phyloP scores from a whole-genome alignment of 331 rosid genomes.

The Arachis monticola region DNA sequence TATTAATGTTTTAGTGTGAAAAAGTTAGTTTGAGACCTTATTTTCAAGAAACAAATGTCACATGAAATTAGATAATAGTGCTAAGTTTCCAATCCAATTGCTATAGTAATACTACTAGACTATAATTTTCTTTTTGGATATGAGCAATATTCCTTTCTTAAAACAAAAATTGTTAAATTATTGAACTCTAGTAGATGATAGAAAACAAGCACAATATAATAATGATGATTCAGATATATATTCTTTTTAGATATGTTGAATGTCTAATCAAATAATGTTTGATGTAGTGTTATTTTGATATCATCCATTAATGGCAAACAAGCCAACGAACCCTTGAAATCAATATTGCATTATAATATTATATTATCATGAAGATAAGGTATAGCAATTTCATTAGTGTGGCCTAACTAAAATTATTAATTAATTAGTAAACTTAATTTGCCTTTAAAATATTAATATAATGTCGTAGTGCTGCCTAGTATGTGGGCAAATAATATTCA shows the following conservation, averaged over 20 bases:
- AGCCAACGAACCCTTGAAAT: not conserved
- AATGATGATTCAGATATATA: not conserved
- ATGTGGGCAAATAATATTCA: too few relatives aligned
- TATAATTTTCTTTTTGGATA: not conserved
- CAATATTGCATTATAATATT: not conserved
- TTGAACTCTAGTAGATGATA: not conserved
- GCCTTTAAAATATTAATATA: too few relatives aligned
- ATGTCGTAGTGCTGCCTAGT: too few relatives aligned
- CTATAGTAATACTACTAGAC: not conserved
- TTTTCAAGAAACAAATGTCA: too few relatives aligned
- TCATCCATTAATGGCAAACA: not conserved
- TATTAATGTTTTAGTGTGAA: too few relatives aligned
- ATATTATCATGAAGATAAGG: constrained; percentile 25
- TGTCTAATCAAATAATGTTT: constrained; percentile 30
- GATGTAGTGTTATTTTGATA: not conserved
- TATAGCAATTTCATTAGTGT: not conserved
- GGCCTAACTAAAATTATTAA: not conserved
- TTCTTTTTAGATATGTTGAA: not conserved
- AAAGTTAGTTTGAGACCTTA: too few relatives aligned
- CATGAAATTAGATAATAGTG: too few relatives aligned
- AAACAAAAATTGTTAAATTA: not conserved
- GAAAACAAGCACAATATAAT: too few relatives aligned
- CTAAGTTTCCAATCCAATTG: too few relatives aligned
- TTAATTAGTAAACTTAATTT: not conserved
- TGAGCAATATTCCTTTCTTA: not conserved